Evolutionary conservation across 208 protist species (phyloP), one percentile per base, ranked within the genome.

Genomic region (Leishmania braziliensis): DNA sequence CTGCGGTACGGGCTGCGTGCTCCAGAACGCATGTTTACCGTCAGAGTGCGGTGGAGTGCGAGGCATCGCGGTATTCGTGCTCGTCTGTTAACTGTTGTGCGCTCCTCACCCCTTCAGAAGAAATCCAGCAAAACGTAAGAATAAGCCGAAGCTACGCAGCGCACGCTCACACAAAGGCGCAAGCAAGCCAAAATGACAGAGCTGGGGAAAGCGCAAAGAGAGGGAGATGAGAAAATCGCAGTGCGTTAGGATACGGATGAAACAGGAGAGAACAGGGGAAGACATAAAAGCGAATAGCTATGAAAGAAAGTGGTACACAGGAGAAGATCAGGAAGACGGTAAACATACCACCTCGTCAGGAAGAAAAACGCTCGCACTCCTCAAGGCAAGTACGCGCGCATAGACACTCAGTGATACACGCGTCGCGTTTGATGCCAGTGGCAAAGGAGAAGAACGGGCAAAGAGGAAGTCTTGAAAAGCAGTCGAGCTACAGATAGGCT

Each of bases 1-100:
- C 77, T 98, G 95, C 9, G 81, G 77, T 48, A 98, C 95, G 1
- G 95, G 95, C 78, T 98, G 95, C 23, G 93, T 95, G 58, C 78
- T 93, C 93, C 95, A 98, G 77, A 98, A 98, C 56, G 89, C 78
- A 70, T 98, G 93, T 23, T 46, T 12, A 46, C 36, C 23, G 43
- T 84, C 82, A 0, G 73, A 56, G 50, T 58, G 23, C 12, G 48
- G 29, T n/a, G 71, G 36, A 43, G 53, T 68, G 79, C 65, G 78
- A 43, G 68, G 70, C 73, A 86, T 86, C 26, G 20, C 33, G 5
- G 39, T 50, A 48, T 51, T 23, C 56, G 66, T 76, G 43, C 70
- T 43, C 76, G 69, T 70, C 36, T 50, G 39, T 36, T 48, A 68
- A 56, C 51, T 18, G 26, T 20, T 29, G 54, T 72, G 65, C 48